Base-by-base conservation (phyloP, 2,329 filamentous ascomycete genomes). In the Cladophialophora exuberans region DNA sequence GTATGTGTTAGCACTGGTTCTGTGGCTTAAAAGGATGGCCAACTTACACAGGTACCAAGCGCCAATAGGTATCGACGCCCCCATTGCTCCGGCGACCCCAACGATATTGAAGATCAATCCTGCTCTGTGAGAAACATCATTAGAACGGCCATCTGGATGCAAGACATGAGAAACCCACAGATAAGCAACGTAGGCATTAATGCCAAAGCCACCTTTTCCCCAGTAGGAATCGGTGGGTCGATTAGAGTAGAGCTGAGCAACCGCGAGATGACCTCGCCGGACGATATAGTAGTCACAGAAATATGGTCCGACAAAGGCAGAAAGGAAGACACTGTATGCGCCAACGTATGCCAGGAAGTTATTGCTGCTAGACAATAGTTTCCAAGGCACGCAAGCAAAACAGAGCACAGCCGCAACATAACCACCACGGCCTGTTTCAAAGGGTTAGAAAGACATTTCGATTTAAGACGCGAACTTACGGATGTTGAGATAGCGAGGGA, bases 261-360 rank as follows among this genome's bases (percentile, higher is more conserved):
- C 78, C 62, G 91, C 83, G 2, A 95, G 77, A 69, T 91, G 96
- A 4, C 92, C 92, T 56, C 81, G 85, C 54, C 91, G 87, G 4
- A 96, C 88, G 52, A 87, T 60, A 72, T 95, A 96, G 76, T 96
- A 97, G 71, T 97, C 91, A 63, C 80, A 83, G 57, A 90, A 77
- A 75, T 96, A 93, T 61, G 95, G 89, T n/a, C 92, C 91, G 0
- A 90, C 90, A 59, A 96, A 95, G 41, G 89, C 90, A 57, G 88
- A 93, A n/a, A 97, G 81, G 73, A 96, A 96, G 52, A 97, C 90
- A 3, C 88, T 91, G 76, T 96, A 96, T 1, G 92, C 87, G 1
- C 88, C 93, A 1, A 96, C 83, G 68, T 96, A 96, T 4, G 89
- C 93, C 1, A 30, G 94, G 76, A 96, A 96, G 72, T 87, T 85